Evolutionary conservation across 805 yeast species (phyloP).

Genomic region (Ogataea ganodermae): DNA sequence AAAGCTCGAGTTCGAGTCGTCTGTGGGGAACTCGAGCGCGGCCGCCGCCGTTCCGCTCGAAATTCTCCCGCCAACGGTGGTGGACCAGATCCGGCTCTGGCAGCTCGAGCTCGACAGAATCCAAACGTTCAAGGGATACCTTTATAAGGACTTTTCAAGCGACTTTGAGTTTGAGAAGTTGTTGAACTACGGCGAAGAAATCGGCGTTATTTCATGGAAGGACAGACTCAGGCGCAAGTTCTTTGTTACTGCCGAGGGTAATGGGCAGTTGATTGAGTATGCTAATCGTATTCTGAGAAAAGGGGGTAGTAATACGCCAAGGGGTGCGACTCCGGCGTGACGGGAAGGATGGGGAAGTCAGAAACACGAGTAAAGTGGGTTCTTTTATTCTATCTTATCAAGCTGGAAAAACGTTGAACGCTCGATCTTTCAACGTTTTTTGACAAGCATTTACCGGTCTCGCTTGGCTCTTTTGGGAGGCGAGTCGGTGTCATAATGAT

Average conservation of each 20-base stretch:
- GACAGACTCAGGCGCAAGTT: slow-evolving; percentile 68
- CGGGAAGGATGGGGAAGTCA: too few relatives aligned
- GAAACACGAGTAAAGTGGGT: not conserved
- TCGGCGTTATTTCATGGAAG: slow-evolving; percentile 91
- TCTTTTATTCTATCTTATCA: too few relatives aligned
- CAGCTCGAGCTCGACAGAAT: slow-evolving; percentile 94
- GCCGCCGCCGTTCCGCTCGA: slow-evolving; percentile 53
- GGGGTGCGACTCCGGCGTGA: slow-evolving; percentile 11
- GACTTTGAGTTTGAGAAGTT: slow-evolving; percentile 75
- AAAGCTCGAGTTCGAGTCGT: slow-evolving; percentile 62
- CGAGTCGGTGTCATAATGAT: too few relatives aligned
- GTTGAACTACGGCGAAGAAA: slow-evolving; percentile 78
- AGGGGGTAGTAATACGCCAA: slow-evolving; percentile 16
- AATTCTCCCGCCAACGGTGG: slow-evolving; percentile 91
- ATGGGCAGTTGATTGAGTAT: slow-evolving; percentile 85
- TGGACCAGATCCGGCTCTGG: slow-evolving; percentile 95
- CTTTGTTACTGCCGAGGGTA: slow-evolving; percentile 87
- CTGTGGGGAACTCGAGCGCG: slow-evolving; percentile 40
- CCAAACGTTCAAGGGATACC: slow-evolving; percentile 79
- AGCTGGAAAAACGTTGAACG: too few relatives aligned
- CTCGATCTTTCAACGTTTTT: too few relatives aligned
- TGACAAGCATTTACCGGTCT: too few relatives aligned
- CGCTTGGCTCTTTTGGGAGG: too few relatives aligned
- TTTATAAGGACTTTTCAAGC: slow-evolving; percentile 82
- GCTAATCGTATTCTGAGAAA: slow-evolving; percentile 63